Percentiles rank a stretch among this genome's conserved stretches.
phyloP scores from a whole-genome alignment of 208 protist genomes.

The Acanthamoeba quina region DNA sequence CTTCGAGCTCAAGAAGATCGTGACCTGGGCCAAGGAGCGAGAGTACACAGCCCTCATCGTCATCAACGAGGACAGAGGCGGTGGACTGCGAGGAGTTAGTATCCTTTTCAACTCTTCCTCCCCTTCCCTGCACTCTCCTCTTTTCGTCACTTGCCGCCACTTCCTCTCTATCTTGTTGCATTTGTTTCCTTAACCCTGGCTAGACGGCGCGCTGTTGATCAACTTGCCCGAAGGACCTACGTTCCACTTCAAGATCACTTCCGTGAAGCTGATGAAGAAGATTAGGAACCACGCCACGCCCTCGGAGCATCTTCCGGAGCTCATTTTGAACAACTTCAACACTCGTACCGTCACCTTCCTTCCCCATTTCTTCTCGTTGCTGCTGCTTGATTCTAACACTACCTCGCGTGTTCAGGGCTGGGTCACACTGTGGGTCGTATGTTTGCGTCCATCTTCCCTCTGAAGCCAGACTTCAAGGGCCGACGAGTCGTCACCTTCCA shows the following conservation, averaged over 20 bases:
- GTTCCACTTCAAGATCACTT: conserved; percentile 91
- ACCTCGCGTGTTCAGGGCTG: conserved; percentile 1
- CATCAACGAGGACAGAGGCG: conserved; percentile 88
- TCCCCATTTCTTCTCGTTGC: conserved; percentile 38
- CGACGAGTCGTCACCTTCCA: conserved; percentile 92
- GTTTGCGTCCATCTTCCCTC: conserved; percentile 67
- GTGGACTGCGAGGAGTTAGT: conserved; percentile 51
- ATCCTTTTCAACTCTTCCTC: conserved; percentile 13
- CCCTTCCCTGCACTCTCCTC: not conserved
- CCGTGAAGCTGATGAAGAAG: conserved; percentile 82
- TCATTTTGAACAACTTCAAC: conserved; percentile 94
- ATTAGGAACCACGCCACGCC: conserved; percentile 85
- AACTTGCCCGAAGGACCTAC: conserved; percentile 94
- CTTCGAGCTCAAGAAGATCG: conserved; percentile 88
- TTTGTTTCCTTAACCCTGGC: conserved; percentile 25
- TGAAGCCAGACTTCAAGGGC: conserved; percentile 88
- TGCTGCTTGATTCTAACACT: not conserved
- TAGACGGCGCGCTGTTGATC: conserved; percentile 82
- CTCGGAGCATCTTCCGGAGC: conserved; percentile 89
- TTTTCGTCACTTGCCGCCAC: not conserved
- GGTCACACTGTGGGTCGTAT: conserved; percentile 75
- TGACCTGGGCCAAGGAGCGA: conserved; percentile 85
- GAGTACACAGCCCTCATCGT: conserved; percentile 93
- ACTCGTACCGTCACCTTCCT: conserved; percentile 78
- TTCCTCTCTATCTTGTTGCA: not conserved